These are phyloP conservation scores for Eruca vesicaria DNA, from an alignment of 441 rosid genomes.

Conservation along the genomic window DNA sequence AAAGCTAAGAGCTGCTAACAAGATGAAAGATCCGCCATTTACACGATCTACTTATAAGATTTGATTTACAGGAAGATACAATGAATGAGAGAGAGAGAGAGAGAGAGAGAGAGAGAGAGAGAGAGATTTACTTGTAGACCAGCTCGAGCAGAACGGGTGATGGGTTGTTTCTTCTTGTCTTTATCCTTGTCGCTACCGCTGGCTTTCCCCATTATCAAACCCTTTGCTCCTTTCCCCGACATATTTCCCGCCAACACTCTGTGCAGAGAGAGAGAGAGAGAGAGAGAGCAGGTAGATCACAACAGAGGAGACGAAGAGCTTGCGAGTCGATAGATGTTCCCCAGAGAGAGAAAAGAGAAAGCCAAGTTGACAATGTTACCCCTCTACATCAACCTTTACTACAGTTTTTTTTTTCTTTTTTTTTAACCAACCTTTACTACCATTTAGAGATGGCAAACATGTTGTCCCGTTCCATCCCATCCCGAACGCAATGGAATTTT, in stretches of 20 bases:
- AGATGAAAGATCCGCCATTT: neutral
- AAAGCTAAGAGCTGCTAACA: neutral
- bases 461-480: too few relatives aligned
- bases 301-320: constrained; percentile 9
- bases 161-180: constrained; percentile 88
- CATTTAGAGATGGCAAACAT: too few relatives aligned
- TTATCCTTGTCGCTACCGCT: constrained; percentile 64
- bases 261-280: neutral
- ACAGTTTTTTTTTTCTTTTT: too few relatives aligned
- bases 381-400: too few relatives aligned
- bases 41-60: constrained; percentile 1
- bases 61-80: neutral
- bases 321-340: constrained; percentile 19
- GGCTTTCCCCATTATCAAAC: constrained; percentile 78
- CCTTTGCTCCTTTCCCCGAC: constrained; percentile 97
- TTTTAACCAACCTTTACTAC: too few relatives aligned
- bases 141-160: constrained; percentile 90
- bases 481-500: too few relatives aligned
- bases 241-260: constrained; percentile 46
- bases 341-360: neutral
- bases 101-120: neutral
- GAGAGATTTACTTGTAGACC: constrained; percentile 69
- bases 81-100: neutral
- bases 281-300: constrained; percentile 3
- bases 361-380: neutral